Conservation (phyloP, 2,329 filamentous ascomycete genomes). For the Colletotrichum somersetense region DNA sequence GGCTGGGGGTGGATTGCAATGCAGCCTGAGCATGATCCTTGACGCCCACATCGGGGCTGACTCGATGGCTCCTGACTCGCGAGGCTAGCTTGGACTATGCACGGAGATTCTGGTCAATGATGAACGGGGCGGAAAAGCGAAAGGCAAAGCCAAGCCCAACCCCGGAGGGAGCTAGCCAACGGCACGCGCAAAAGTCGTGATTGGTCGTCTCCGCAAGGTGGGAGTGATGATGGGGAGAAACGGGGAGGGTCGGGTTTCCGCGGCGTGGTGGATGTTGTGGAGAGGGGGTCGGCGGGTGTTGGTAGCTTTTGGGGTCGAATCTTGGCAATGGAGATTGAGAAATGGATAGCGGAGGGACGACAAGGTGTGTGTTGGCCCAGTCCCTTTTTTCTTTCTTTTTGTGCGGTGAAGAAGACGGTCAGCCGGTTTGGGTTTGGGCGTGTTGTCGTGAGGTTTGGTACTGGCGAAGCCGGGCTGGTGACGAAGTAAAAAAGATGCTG, state of each 20-base stretch:
- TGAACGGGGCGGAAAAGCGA: conserved; percentile 9
- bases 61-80: conserved; percentile 39
- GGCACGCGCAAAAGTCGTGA: conserved; percentile 22
- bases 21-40: conserved; percentile 30
- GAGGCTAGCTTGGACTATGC: conserved; percentile 22
- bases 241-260: conserved; percentile 14
- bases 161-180: conserved; percentile 25
- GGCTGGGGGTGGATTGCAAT: conserved; percentile 7
- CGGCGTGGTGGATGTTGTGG: conserved; percentile 29
- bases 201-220: conserved; percentile 33
- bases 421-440: conserved; percentile 24
- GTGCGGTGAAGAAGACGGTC: conserved; percentile 37
- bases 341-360: conserved; percentile 23
- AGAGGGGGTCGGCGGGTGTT: conserved; percentile 2
- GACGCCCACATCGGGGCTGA: conserved; percentile 38
- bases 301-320: conserved; percentile 3
- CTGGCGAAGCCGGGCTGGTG: conserved; percentile 8
- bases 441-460: conserved; percentile 5
- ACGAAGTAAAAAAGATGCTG: conserved; percentile 4
- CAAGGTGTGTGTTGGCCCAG: conserved; percentile 14
- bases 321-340: conserved; percentile 16
- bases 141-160: conserved; percentile 26
- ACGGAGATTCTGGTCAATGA: conserved; percentile 10
- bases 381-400: background rate
- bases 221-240: conserved; percentile 23